Percentiles rank a stretch among this genome's conserved stretches.
These are phyloP conservation scores for Fistulinella prunicolor DNA, from an alignment of 768 basidiomycete genomes.

Conservation along the genomic window DNA sequence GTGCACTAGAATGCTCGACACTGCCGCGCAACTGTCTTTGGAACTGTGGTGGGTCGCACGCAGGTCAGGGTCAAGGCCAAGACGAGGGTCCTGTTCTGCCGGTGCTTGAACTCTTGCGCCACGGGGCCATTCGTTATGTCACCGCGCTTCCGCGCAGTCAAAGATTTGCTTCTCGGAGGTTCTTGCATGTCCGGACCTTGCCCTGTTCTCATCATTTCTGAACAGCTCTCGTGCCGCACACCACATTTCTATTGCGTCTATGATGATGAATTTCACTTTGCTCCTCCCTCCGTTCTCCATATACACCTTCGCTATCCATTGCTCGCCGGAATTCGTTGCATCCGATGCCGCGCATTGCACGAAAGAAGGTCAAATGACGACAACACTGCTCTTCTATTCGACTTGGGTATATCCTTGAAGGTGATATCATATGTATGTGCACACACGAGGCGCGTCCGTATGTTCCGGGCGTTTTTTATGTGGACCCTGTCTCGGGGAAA, in stretches of 20 bases:
- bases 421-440: too few species aligned
- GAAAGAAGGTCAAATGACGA: conserved; percentile 7
- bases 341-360: background rate
- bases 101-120: background rate
- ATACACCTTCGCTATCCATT: conserved; percentile 15
- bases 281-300: conserved; percentile 17
- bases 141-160: conserved; percentile 2
- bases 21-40: conserved; percentile 40
- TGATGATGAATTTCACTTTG: conserved; percentile 13
- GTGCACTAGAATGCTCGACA: conserved; percentile 47
- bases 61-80: background rate
- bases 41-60: conserved; percentile 37
- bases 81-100: background rate
- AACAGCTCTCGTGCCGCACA: conserved; percentile 30
- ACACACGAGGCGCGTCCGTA: conserved; percentile 16
- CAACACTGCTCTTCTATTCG: conserved; percentile 10
- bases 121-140: conserved; percentile 26
- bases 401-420: background rate
- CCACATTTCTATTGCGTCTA: conserved; percentile 32
- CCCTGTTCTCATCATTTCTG: conserved; percentile 24
- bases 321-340: conserved; percentile 17
- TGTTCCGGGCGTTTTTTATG: background rate
- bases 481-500: conserved; percentile 6
- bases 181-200: conserved; percentile 7
- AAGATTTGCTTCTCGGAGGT: conserved; percentile 3